Evolutionary conservation across 208 protist species (phyloP).

Genomic region (Zelonia costaricensis): DNA sequence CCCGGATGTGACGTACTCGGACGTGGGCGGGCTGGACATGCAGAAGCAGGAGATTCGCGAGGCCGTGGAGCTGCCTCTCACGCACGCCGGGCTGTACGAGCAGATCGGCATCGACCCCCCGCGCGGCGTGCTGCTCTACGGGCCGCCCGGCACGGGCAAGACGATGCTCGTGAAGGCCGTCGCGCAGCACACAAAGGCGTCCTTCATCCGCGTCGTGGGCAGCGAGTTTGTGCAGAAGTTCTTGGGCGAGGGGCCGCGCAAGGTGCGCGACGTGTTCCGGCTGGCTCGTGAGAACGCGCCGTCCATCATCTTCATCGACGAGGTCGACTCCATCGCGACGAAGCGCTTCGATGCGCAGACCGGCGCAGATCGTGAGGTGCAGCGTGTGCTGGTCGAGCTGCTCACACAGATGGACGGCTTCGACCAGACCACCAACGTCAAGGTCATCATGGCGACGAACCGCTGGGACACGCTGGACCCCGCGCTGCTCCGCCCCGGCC

Average conservation of each 20-base stretch:
- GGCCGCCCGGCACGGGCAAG: conserved; percentile 97
- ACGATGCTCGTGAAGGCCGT: conserved; percentile 99
- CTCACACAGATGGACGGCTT: conserved; percentile 99
- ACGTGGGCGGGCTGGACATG: conserved; percentile 99
- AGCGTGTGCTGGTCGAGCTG: conserved; percentile 99
- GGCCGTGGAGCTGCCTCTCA: conserved; percentile 99
- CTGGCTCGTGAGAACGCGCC: conserved; percentile 98
- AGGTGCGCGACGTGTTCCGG: conserved; percentile 99
- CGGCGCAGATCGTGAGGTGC: conserved; percentile 99
- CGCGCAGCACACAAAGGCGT: conserved; percentile 98
- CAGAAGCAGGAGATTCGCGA: conserved; percentile 99
- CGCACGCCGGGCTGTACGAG: conserved; percentile 98
- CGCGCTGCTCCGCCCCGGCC: conserved; percentile 98
- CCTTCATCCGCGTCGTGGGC: conserved; percentile 99
- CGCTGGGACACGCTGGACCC: conserved; percentile 99
- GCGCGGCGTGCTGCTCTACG: conserved; percentile 99
- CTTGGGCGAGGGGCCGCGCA: conserved; percentile 99
- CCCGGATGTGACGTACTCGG: conserved; percentile 95
- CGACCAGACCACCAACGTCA: conserved; percentile 98
- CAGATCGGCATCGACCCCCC: conserved; percentile 99
- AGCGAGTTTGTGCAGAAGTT: conserved; percentile 99
- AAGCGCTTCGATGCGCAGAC: conserved; percentile 99
- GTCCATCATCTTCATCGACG: conserved; percentile 99
- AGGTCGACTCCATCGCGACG: conserved; percentile 99
- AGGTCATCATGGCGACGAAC: conserved; percentile 99